Evolutionary conservation across 179 eudicot genomes (phyloP), one percentile per base, ranked within the genome.

Genomic region (Silene coronaria): DNA sequence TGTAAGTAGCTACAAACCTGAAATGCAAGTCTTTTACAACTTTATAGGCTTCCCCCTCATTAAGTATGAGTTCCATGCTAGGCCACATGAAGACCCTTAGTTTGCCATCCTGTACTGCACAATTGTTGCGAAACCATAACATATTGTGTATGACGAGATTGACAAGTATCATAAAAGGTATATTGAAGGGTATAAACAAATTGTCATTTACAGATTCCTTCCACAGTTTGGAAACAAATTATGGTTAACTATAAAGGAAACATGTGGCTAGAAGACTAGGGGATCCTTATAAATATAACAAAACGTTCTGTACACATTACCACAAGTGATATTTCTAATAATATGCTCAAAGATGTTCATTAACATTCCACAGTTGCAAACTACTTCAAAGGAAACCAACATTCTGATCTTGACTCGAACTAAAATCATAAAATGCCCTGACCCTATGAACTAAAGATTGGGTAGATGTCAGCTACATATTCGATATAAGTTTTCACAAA

Each of bases 51-150:
- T 87, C 74, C 48, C 84, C 86, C 70, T 88, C 89, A 82, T 84
- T 82, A 26, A 96, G 72, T 51, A 86, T 71, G 72, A 75, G 75
- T 77, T 89, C 92, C 99, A 96, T 84, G 81, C 86, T 71, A 21
- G 99, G 99, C 99, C 99, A 96, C 87, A 87, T 93, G 80, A 93
- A 96, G 57, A 90, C 90, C 86, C 88, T 88, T 80, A 96, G 84
- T 75, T 91, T 88, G 64, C 98, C 99, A 86, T 96, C 99, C 98
- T 96, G 95, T 88, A 85, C 90, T 88, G 94, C 90, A 86, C 72
- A 80, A 84, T 71, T 58, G 80, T 73, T 64, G 58, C 60, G 76
- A 71, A 71, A 72, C 79, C 45, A 82, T 81, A 75, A 69, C 60
- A 69, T 68, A 73, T 42, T 75, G 32, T 67, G 80, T 51, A 42